phyloP scores from a whole-genome alignment of 345 rosid species.

The Viola odorata region DNA sequence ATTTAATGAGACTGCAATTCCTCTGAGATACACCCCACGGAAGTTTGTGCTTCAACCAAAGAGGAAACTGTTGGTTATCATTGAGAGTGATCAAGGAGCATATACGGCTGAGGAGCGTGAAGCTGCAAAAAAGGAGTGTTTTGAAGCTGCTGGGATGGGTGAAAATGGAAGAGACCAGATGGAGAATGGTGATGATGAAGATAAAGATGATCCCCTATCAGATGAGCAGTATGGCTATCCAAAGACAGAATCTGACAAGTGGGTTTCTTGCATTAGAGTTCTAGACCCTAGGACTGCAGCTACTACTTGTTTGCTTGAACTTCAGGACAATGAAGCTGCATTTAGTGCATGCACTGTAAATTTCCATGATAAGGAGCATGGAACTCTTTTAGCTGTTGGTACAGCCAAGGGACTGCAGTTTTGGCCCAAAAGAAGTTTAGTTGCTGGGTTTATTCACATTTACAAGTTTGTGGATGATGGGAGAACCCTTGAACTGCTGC shows the following conservation, averaged over 20 bases:
- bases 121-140: constrained; percentile 84
- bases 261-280: constrained; percentile 98
- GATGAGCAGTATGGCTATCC: constrained; percentile 99
- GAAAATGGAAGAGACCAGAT: constrained; percentile 62
- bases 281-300: constrained; percentile 75
- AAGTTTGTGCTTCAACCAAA: constrained; percentile 85
- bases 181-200: constrained; percentile 68
- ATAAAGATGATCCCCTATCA: constrained; percentile 73
- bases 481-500: constrained; percentile 74
- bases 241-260: constrained; percentile 81
- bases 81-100: constrained; percentile 98
- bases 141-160: constrained; percentile 75
- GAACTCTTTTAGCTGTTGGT: constrained; percentile 89
- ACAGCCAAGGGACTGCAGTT: constrained; percentile 90
- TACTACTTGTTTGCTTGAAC: constrained; percentile 91
- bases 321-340: constrained; percentile 97
- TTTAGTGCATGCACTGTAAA: constrained; percentile 87
- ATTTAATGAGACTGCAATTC: constrained; percentile 82
- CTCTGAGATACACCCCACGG: constrained; percentile 93
- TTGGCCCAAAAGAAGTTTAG: constrained; percentile 65
- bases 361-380: constrained; percentile 93
- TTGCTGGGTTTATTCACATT: constrained; percentile 79
- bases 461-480: constrained; percentile 94
- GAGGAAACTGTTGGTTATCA: constrained; percentile 66
- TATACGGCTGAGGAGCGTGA: constrained; percentile 94